These are phyloP conservation scores for Linanthus parryae DNA, from an alignment of 148 eudicot species.

Conservation along the genomic window DNA sequence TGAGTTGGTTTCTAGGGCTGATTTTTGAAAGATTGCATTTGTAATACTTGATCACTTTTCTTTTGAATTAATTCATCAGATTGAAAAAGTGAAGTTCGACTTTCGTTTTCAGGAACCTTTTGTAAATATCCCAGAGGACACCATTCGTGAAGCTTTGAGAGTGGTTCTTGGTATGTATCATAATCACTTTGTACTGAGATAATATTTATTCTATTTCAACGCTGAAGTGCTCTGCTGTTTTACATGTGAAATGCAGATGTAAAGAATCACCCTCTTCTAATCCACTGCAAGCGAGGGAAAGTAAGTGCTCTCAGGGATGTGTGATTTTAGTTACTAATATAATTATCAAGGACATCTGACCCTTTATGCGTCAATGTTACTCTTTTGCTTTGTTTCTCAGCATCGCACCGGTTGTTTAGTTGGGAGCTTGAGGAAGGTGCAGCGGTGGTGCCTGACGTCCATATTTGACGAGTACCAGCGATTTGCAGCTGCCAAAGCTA, in stretches of 20 bases:
- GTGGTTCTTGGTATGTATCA: conserved; percentile 62
- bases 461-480: conserved; percentile 70
- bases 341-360: too few relatives aligned
- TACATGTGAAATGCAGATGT: conserved; percentile 40
- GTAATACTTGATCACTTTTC: too few relatives aligned
- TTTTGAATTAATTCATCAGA: too few relatives aligned
- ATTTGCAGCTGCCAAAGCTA: conserved; percentile 71
- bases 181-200: not conserved
- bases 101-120: conserved; percentile 65
- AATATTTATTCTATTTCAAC: not conserved
- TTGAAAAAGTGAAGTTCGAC: not conserved
- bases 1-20: too few relatives aligned
- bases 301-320: too few relatives aligned
- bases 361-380: too few relatives aligned
- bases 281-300: conserved; percentile 97
- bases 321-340: too few relatives aligned
- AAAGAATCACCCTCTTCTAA: conserved; percentile 72
- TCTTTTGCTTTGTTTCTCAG: conserved; percentile 16
- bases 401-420: conserved; percentile 78
- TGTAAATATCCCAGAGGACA: conserved; percentile 75
- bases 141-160: conserved; percentile 68
- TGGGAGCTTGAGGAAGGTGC: conserved; percentile 69
- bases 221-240: conserved; percentile 3
- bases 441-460: conserved; percentile 66
- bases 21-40: too few relatives aligned